Evolutionary conservation across 345 rosid species (phyloP).

Genomic region (Lumnitzera littorea): DNA sequence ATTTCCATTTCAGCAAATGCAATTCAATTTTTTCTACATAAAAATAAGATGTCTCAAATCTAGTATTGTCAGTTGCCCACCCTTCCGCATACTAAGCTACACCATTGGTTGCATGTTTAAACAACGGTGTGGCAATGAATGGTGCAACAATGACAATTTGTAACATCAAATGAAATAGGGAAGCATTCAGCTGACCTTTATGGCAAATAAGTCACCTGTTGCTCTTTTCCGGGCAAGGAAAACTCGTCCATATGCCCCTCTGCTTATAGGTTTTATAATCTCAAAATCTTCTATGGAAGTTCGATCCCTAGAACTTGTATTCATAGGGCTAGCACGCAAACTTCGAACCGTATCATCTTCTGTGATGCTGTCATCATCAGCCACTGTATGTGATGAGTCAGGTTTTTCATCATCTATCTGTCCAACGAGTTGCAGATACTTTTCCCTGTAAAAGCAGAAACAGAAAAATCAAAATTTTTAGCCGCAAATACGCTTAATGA

Average conservation of each 20-base stretch:
- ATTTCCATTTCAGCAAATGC: no score
- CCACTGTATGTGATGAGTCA: constrained; percentile 46
- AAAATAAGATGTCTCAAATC: no score
- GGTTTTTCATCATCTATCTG: constrained; percentile 76
- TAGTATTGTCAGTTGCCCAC: no score
- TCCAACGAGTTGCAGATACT: constrained; percentile 70
- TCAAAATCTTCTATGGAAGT: constrained; percentile 98
- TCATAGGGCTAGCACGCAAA: constrained; percentile 79
- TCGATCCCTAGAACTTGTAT: constrained; percentile 67
- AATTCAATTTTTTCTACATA: no score
- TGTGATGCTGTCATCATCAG: constrained; percentile 73
- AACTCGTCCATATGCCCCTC: constrained; percentile 94
- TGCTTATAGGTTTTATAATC: constrained; percentile 94
- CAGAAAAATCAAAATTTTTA: neutral
- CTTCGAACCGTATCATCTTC: constrained; percentile 82
- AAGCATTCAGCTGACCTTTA: constrained; percentile 46
- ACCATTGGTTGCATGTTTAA: neutral
- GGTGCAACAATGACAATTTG: neutral
- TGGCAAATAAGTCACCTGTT: constrained; percentile 92
- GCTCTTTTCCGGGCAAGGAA: constrained; percentile 87
- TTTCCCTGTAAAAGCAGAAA: constrained; percentile 54
- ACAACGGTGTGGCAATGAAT: neutral
- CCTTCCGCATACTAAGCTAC: no score
- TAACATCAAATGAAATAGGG: neutral
- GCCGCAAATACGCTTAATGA: neutral